phyloP scores from a whole-genome alignment of 148 eudicot species.

The Cornus suecica region DNA sequence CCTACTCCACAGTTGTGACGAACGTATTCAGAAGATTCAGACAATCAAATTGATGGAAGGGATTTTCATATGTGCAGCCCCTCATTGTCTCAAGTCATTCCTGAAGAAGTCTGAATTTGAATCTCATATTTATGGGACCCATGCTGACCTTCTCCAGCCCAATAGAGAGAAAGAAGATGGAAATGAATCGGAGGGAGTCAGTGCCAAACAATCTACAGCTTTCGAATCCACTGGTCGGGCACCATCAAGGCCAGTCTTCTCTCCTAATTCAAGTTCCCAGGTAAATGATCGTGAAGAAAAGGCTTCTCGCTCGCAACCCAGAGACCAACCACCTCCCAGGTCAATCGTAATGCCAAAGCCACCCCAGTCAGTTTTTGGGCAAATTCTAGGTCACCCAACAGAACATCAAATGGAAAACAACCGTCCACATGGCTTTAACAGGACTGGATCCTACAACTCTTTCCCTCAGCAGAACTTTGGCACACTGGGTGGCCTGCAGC shows the following conservation, averaged over 20 bases:
- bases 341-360: conserved; percentile 47
- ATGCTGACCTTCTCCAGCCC: conserved; percentile 63
- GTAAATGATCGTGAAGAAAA: conserved; percentile 56
- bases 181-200: conserved; percentile 54
- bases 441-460: conserved; percentile 25
- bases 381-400: conserved; percentile 30
- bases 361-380: conserved; percentile 45
- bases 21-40: conserved; percentile 92
- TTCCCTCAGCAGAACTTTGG: conserved; percentile 43
- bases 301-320: conserved; percentile 39
- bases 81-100: conserved; percentile 89
- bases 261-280: conserved; percentile 48
- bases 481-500: conserved; percentile 34
- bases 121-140: conserved; percentile 57
- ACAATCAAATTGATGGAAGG: conserved; percentile 94
- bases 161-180: conserved; percentile 49
- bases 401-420: conserved; percentile 38
- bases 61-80: conserved; percentile 81
- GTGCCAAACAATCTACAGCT: conserved; percentile 52
- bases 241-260: conserved; percentile 45
- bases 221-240: conserved; percentile 73
- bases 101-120: conserved; percentile 75
- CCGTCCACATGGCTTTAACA: conserved; percentile 38
- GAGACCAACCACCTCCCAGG: conserved; percentile 62
- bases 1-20: conserved; percentile 65